Base-by-base conservation (phyloP, 176 grass and related monocot species). In the Juncus inflexus region DNA sequence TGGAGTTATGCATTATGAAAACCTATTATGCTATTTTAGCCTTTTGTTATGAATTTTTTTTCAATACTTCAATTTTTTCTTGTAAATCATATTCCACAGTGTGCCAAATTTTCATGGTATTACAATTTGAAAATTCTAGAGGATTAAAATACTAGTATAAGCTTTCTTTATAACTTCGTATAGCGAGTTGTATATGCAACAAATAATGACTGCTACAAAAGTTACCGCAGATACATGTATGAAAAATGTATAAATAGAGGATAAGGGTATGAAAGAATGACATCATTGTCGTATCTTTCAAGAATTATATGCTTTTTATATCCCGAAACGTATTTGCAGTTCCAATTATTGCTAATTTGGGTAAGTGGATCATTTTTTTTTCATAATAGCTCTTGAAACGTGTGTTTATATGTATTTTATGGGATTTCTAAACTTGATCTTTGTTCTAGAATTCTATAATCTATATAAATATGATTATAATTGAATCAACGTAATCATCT, bases 201-300 rank as follows among this genome's bases (percentile, higher is more conserved):
- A 6, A 47, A 13, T 13, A 57, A 5, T 13, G 2, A 4, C 7
- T 7, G 67, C 14, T 71, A 59, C 67, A 71, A 50, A 58, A 4
- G 57, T 35, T 51, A 35, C 12, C 8, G 15, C 7, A 36, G 42
- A 45, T 7, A 4, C 12, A 59, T 35, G 37, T 37, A 38, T 43
- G 5, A 37, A 71, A 71, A 38, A 56, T 40, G 9, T 58, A 15
- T 14, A 55, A 52, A 69, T 42, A 59, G 52, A 55, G 38, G 52
- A 71, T 42, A 57, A 13, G 14, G 54, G 52, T 28, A 28, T 28
- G 15, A 52, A 59, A 57, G 38, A 71, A 71, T 71, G 68, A 58
- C 15, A 71, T 71, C 52, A 71, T 59, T 59, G 68, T 71, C 68
- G 68, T 60, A 71, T 71, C 54, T 71, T 36, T 41, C 2, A 58